Evolutionary conservation across 2,329 filamentous ascomycete genomes (phyloP), one percentile per base, ranked within the genome.

Genomic region (Chaetoscypha palmicola): DNA sequence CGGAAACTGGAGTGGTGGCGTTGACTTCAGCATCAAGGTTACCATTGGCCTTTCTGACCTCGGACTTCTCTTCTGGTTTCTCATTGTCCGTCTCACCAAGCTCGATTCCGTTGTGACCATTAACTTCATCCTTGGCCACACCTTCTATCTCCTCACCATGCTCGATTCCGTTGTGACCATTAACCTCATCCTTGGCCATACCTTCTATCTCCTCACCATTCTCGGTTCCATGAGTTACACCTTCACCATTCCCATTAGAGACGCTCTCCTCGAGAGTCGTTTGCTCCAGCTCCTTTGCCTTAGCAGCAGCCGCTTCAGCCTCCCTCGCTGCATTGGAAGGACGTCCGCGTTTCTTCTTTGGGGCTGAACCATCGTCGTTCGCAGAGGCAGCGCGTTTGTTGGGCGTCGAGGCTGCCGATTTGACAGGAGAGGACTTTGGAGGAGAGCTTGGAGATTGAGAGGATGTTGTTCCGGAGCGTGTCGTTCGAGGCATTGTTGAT

Each of bases 21-120:
- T 55, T 24, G 30, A 60, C 52, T 7, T 54, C 47, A 20, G 43
- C 43, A 17, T 39, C 45, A 17, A 41, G 28, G 19, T 55, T 36
- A 50, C 41, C 43, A 39, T 45, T 7, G 38, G 34, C 16, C 47
- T 26, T 36, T 36, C 32, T 35, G 10, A 20, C 7, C 3, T 17
- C 26, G 5, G 41, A 44, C 53, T 50, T 56, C 19, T 47, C 31
- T 36, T 46, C 45, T 4, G 21, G 47, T 30, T 48, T n/a, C 5
- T 57, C 33, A 17, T 46, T 46, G 31, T 50, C 35, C 20, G 38
- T 30, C 8, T 43, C 41, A 51, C 30, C 56, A 46, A 38, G 38
- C 17, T 48, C 40, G 8, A 28, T 30, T 14, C 28, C 33, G 5
- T 23, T 39, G 4, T 47, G 4, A 21, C 39, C 30, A 23, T 48